These are phyloP conservation scores for Epithemia pelagica DNA, from an alignment of 108 stramenopile genomes.

Conservation along the genomic window DNA sequence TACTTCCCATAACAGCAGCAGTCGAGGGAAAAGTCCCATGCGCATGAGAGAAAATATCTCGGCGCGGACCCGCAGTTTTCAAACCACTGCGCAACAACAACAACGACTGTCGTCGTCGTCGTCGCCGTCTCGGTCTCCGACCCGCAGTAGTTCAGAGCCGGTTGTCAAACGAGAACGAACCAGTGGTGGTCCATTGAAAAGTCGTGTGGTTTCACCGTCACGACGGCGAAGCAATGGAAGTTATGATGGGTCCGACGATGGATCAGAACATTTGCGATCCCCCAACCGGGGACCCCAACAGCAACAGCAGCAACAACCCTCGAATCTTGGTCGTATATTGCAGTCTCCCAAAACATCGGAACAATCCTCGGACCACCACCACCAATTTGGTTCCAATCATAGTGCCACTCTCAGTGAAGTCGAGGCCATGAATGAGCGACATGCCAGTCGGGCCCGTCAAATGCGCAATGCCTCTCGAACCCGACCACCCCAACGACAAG, in stretches of 20 bases:
- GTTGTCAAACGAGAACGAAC: background rate
- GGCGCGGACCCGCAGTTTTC: background rate
- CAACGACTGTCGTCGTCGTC: background rate
- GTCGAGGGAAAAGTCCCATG: background rate
- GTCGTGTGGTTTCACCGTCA: background rate
- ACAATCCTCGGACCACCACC: too few relatives aligned
- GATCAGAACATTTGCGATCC: too few relatives aligned
- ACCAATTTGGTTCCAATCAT: too few relatives aligned
- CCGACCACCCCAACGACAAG: background rate
- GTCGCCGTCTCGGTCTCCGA: too few relatives aligned
- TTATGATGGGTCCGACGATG: background rate
- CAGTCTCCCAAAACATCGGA: too few relatives aligned
- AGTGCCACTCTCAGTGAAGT: too few relatives aligned
- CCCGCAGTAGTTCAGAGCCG: too few relatives aligned
- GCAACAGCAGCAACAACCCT: too few relatives aligned
- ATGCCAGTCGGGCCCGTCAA: background rate
- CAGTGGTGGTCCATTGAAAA: background rate
- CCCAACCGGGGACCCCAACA: too few relatives aligned
- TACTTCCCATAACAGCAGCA: background rate
- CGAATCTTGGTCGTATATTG: too few relatives aligned
- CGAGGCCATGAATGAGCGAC: background rate
- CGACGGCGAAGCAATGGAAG: background rate
- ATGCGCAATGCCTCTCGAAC: background rate
- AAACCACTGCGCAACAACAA: background rate
- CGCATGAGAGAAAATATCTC: background rate